Base-by-base conservation (phyloP, 2,329 filamentous ascomycete species). In the Aureobasidium namibiae region DNA sequence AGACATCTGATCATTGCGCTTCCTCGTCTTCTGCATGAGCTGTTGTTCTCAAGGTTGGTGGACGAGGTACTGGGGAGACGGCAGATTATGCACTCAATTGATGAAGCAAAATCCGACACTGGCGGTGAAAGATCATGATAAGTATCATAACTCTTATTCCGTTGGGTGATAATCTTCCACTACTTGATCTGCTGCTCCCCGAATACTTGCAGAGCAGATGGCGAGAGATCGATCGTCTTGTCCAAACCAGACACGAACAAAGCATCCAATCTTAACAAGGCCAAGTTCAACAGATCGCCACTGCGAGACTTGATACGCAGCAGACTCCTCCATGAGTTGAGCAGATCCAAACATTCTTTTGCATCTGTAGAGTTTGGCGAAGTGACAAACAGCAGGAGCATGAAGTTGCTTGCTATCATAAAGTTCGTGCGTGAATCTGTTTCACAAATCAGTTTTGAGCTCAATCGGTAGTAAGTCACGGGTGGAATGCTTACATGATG, bases 351-450 rank as follows among this genome's bases (percentile, higher is more conserved):
- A 50, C 68, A 69, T 39, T 70, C 67, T 41, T 65, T 66, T 3
- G 69, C 69, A 33, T 72, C 68, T 10, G 60, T 21, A 7, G 65
- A 18, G 6, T 61, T 64, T 11, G 67, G 65, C 14, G 68, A 66
- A 8, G 68, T 69, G 53, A 67, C 67, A 59, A 70, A 71, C 18
- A 72, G 65, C 24, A 69, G 61, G 6, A 70, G 59, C 63, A 72
- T 68, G 56, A 72, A 72, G 31, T 63, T 65, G 11, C 67, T 69
- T 16, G 68, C 68, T 56, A 72, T 69, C 4, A 68, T 68, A 61
- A 72, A 72, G 60, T 72, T 71, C 4, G 68, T 67, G 31, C 69
- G 67, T 18, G 69, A 65, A 34, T 71, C 69, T 71, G 45, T 29
- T 29, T 5, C 26, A n/a, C 16, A 4, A n/a, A n/a, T n/a, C n/a